Percentiles rank a stretch among this genome's conserved stretches.
Conservation (phyloP, 176 grass and related monocot species). For the Typha latifolia region DNA sequence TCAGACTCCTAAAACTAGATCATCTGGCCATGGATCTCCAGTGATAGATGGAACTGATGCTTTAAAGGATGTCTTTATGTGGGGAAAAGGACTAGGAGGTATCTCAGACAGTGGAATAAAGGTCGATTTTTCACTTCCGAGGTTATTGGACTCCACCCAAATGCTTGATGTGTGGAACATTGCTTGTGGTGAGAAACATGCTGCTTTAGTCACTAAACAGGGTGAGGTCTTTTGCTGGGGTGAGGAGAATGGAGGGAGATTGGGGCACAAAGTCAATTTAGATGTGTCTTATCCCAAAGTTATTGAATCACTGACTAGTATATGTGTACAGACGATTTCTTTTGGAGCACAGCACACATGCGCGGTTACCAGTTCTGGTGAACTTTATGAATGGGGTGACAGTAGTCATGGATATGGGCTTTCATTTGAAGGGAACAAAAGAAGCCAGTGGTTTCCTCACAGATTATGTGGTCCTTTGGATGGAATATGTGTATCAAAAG, state of each 20-base stretch:
- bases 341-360: constrained; percentile 72
- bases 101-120: constrained; percentile 32
- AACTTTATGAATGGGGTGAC: constrained; percentile 83
- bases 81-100: constrained; percentile 50
- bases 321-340: constrained; percentile 59
- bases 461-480: constrained; percentile 49
- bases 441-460: constrained; percentile 66
- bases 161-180: constrained; percentile 62
- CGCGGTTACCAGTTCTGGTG: constrained; percentile 62
- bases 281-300: constrained; percentile 30
- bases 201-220: constrained; percentile 82
- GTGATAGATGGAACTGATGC: constrained; percentile 31
- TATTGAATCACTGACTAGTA: constrained; percentile 46
- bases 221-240: constrained; percentile 96
- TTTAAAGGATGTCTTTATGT: constrained; percentile 85
- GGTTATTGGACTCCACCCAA: constrained; percentile 53
- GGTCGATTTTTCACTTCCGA: constrained; percentile 55
- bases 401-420: constrained; percentile 28
- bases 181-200: constrained; percentile 67
- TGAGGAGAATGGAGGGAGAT: constrained; percentile 53
- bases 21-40: constrained; percentile 37
- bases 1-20: constrained; percentile 41
- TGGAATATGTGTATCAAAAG: constrained; percentile 52
- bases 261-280: constrained; percentile 58
- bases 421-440: constrained; percentile 29